Evolutionary conservation across 2,329 filamentous ascomycete genomes (phyloP), one percentile per base, ranked within the genome.

Genomic region (Akanthomyces dipterigenus): DNA sequence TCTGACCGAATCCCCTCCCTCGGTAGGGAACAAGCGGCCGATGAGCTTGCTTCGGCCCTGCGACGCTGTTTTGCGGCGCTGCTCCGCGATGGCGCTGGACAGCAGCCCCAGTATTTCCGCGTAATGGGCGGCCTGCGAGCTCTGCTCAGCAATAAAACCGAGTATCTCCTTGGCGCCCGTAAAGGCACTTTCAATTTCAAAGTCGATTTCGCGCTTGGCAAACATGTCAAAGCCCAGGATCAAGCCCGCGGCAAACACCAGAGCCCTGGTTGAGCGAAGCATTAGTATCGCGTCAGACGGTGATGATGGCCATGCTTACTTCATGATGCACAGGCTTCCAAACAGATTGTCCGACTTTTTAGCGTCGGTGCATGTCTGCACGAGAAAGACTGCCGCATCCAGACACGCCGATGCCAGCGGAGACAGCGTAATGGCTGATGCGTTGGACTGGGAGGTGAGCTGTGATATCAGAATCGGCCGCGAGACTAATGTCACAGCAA

Each of bases 301-400:
- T 12, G 43, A 20, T 36, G 45, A 34, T 34, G 31, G 31, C 16
- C 38, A 3, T 34, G 65, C 79, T 70, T 70, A 83, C 82, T 85
- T 86, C 60, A 86, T 71, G 5, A 86, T 78, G 43, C 80, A 82
- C 82, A 85, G 84, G 60, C 85, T 85, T 9, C 76, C 77, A 14
- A 81, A 71, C 0, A 84, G 67, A 0, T 81, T 55, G 0, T 73
- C 71, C 2, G 77, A 74, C 9, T 75, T 75, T 12, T 78, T 70
- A 1, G 80, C 77, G 59, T 83, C 77, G 22, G 76, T 66, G 55
- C 82, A 84, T 20, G 80, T 82, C 55, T 84, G 80, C 1, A 80
- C 77, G 68, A 85, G 76, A 61, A 80, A 84, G 2, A 80, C 74
- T 0, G 82, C 82, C 0, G 82, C 80, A 59, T 85, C 80, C 0